Percentiles rank a stretch among this genome's conserved stretches.
Conservation (phyloP, 2,329 filamentous ascomycete species). For the Xylogone sp. region DNA sequence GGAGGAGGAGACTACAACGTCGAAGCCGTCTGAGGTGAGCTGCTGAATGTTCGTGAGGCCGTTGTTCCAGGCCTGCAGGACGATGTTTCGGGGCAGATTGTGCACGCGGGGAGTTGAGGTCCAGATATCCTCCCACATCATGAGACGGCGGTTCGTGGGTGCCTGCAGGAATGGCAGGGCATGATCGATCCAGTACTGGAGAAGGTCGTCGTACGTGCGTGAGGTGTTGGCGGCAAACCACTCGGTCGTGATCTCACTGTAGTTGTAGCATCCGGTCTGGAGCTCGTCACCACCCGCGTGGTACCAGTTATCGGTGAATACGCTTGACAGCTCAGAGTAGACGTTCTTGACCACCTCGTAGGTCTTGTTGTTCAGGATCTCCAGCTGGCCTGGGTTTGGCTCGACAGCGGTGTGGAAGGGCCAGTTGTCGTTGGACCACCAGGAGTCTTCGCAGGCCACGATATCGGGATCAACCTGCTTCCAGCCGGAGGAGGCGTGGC, state of each 20-base stretch:
- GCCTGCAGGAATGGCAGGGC: constrained; percentile 60
- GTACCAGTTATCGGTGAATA: constrained; percentile 73
- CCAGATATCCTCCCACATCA: constrained; percentile 86
- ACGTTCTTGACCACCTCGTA: constrained; percentile 57
- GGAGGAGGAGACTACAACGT: constrained; percentile 70
- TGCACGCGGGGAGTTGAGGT: constrained; percentile 53
- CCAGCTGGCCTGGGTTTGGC: constrained; percentile 50
- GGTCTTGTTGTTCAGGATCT: constrained; percentile 67
- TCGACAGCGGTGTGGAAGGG: constrained; percentile 62
- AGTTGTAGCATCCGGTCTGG: constrained; percentile 54
- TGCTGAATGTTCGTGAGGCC: constrained; percentile 56
- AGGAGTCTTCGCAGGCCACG: constrained; percentile 50
- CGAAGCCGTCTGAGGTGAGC: constrained; percentile 59
- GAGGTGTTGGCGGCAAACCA: constrained; percentile 73
- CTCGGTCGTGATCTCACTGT: constrained; percentile 42
- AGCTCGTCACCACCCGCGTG: constrained; percentile 82
- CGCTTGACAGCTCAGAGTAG: constrained; percentile 62
- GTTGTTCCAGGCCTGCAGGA: constrained; percentile 74
- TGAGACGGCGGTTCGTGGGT: constrained; percentile 50
- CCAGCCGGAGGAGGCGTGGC: constrained; percentile 63
- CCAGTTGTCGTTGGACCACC: constrained; percentile 59
- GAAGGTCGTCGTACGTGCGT: constrained; percentile 62
- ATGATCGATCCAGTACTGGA: constrained; percentile 64
- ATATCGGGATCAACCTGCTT: constrained; percentile 63
- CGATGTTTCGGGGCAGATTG: constrained; percentile 59